Percentiles rank a stretch among this genome's conserved stretches.
phyloP scores from a whole-genome alignment of 768 basidiomycete genomes.

The Rossbeevera mucosa region DNA sequence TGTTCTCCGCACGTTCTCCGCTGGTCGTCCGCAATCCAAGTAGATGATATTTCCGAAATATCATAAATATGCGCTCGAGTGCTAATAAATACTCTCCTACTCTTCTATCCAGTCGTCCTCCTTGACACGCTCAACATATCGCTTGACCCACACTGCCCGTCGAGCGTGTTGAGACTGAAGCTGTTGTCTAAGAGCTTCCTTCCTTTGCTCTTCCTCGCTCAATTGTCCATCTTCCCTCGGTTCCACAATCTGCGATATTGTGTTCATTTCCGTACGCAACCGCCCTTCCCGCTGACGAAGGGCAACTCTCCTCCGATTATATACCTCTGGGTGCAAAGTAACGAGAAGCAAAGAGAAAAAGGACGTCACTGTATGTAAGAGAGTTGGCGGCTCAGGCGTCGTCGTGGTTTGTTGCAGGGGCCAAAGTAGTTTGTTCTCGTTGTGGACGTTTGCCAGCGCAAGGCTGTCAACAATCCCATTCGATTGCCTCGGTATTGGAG shows the following conservation, averaged over 20 bases:
- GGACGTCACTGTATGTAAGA: constrained; percentile 46
- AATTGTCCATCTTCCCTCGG: constrained; percentile 28
- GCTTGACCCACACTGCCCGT: constrained; percentile 57
- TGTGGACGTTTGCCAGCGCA: constrained; percentile 52
- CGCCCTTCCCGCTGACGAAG: constrained; percentile 62
- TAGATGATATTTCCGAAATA: constrained; percentile 2
- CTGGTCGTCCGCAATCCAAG: background rate
- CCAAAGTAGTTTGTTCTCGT: constrained; percentile 51
- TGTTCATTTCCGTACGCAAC: constrained; percentile 60
- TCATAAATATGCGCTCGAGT: background rate
- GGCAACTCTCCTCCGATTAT: constrained; percentile 59
- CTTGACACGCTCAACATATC: constrained; percentile 62
- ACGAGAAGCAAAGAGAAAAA: constrained; percentile 55
- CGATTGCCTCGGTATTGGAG: constrained; percentile 28
- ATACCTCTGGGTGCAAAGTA: constrained; percentile 70
- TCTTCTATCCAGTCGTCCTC: constrained; percentile 69
- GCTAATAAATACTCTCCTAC: constrained; percentile 21
- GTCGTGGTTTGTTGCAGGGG: constrained; percentile 18
- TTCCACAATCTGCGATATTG: constrained; percentile 24
- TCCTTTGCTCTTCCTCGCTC: constrained; percentile 32
- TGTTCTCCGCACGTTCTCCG: background rate
- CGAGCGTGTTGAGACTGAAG: constrained; percentile 46
- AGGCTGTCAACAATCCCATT: constrained; percentile 44
- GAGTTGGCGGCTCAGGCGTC: constrained; percentile 38
- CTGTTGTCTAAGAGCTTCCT: constrained; percentile 33